Evolutionary conservation across 2,329 filamentous ascomycete species (phyloP), one percentile per base, ranked within the genome.

Genomic region (Calonectria pseudoturangicola): DNA sequence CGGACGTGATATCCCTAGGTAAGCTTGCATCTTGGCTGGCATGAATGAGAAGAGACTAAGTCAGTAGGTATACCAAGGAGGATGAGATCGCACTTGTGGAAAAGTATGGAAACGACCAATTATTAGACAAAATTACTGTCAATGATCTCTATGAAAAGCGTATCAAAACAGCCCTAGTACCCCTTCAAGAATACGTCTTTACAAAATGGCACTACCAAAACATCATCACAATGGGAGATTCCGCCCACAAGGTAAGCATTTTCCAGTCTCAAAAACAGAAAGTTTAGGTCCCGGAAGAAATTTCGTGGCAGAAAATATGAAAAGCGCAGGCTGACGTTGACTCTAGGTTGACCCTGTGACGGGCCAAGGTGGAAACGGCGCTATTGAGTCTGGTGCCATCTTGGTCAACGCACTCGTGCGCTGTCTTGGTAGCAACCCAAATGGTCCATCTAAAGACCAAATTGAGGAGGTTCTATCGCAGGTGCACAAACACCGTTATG

Each of bases 181-280:
- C 51, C 36, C 51, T 56, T 36, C 51, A 56, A 30, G 51, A 56
- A 18, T 56, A 56, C 18, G 51, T 36, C 30, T 56, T 56, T 27
- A 56, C 30, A 30, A 56, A 56, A 15, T 56, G 51, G 51, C 51
- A 56, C 3, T 56, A 56, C 18, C n/a, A 36, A 39, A 56, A 56
- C 3, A 56, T 56, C 51, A 56, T 39, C 18, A 56, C 51, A 1
- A 36, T 56, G 18, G 51, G 51, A 36, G 51, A 56, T 39, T 56
- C 51, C 10, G 51, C 51, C 6, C 51, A 56, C 30, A 56, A 56
- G 51, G 50, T 36, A 36, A 36, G 50, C 4, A 4, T 6, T 33
- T 21, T 13, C 25, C 1, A 9, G 2, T 18, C 6, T 27, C 13
- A 8, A 6, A 9, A 36, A 10, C 3, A 13, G 33, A 12, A 36